Base-by-base conservation (phyloP, 225 moss, liverwort and hornwort genomes). In the Marchantia paleacea region DNA sequence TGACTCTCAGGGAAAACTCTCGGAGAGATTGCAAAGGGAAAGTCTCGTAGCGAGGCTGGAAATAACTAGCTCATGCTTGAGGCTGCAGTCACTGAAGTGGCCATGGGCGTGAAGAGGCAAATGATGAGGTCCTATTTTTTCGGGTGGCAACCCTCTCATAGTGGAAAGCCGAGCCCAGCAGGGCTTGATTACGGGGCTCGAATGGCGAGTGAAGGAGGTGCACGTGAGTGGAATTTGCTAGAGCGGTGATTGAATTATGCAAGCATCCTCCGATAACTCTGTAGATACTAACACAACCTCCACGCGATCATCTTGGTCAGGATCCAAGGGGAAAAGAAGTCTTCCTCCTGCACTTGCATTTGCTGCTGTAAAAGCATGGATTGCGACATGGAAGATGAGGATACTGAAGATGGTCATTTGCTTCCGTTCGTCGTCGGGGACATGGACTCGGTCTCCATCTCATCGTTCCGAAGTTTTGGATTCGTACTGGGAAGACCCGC, bases 331-430 rank as follows among this genome's bases (percentile, higher is more conserved):
- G n/a, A 29, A 55, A 25, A 29, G 75, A 55, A 10, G 55, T 15
- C 28, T 57, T 30, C 7, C 29, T 55, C 75, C 55, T 18, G 22
- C 51, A 78, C 53, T 78, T 25, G 13, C 29, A 26, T 52, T 53
- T 7, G 31, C 15, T 30, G 15, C 61, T 15, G 18, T 79, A 9
- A 53, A 25, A 79, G 7, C 29, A 79, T 79, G 79, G 79, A 70
- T 79, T 31, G 10, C 31, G 79, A 79, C 29, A 67, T 69, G 54
- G 69, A 79, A 70, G 69, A 79, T 70, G 79, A 79, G 30, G 79
- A 79, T 79, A 30, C 54, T 69, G 69, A 79, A 29, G 53, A 79
- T 79, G 19, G 30, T 79, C 28, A 28, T 79, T 70, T 79, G 68
- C 79, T 69, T 70, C 20, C 62, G 62, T 63, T 28, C 60, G 19